Evolutionary conservation across 176 grass and related monocot genomes (phyloP).

Genomic region (Areca catechu): DNA sequence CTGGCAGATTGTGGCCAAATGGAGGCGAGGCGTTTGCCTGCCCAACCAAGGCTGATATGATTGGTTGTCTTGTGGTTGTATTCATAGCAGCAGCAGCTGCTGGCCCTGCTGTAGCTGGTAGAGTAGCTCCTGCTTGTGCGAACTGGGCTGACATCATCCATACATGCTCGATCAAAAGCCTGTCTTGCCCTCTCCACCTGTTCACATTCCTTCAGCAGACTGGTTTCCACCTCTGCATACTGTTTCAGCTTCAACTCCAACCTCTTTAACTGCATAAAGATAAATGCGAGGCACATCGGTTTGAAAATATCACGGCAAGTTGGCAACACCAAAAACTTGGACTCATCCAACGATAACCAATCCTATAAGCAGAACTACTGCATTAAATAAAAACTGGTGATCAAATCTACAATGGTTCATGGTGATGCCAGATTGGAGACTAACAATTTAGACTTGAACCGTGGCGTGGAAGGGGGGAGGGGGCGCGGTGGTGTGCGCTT

Average conservation of each 20-base stretch:
- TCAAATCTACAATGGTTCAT: no score
- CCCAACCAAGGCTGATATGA: constrained; percentile 21
- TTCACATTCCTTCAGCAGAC: constrained; percentile 91
- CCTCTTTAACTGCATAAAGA: constrained; percentile 74
- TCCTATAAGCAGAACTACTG: no score
- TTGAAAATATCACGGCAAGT: constrained; percentile 10
- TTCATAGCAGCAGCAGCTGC: constrained; percentile 20
- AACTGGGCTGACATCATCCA: constrained; percentile 38
- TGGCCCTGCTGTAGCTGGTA: constrained; percentile 11
- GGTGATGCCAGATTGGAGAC: no score
- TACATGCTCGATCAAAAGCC: constrained; percentile 42
- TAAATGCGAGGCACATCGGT: not conserved
- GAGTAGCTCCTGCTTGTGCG: constrained; percentile 10
- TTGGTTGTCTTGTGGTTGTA: constrained; percentile 30
- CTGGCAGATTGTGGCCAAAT: constrained; percentile 29
- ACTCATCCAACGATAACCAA: no score
- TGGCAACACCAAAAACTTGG: not conserved
- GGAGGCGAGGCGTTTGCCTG: constrained; percentile 22
- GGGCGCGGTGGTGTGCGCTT: no score
- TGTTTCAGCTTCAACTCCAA: constrained; percentile 92
- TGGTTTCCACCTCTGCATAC: constrained; percentile 87
- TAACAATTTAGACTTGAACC: no score
- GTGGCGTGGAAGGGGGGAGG: no score
- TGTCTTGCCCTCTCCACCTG: constrained; percentile 67
- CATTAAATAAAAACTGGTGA: no score